Base-by-base conservation (phyloP, 148 eudicot species). In the Rhododendron griersonianum region DNA sequence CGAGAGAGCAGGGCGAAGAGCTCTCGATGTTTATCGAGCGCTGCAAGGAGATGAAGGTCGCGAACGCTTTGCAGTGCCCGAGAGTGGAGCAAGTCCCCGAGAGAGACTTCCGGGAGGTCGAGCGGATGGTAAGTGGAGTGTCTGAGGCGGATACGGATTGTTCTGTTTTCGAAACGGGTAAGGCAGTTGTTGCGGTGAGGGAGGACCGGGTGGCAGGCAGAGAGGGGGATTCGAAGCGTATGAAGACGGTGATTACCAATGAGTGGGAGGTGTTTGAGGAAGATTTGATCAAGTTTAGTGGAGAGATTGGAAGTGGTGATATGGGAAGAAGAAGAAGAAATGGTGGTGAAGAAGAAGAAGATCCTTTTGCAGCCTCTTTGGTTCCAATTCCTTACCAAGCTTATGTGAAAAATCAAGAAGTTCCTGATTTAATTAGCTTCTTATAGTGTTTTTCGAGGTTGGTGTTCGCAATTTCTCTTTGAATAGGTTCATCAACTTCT, bases 1-100 rank as follows among this genome's bases (percentile, higher is more conserved):
- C 98, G 18, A 88, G 79, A 7, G 74, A 15, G 41, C 98, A 96
- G 47, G 98, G 92, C 0, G 89, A 93, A 0, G 95, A 94, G 9
- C 87, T 95, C 77, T 78, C 90, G 8, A 80, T 85, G 19, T 94
- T 91, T 81, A 88, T 96, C 8, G 92, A 90, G 15, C 73, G 88
- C n/a, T 96, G 96, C 80, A 81, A 86, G n/a, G 88, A 88, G 23
- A 85, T 92, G 30, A 93, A 95, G 6, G 84, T 94, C 8, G 53
- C 85, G 0, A 91, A 86, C 82, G 91, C 91, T 10, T 63, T 89
- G 1, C 91, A 92, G 11, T 92, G 88, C 45, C 95, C 94, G 3
- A 37, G 21, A 10, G 37, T 81, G 7, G 19, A 81, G 14, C 84
- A 3, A 23, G 28, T 81, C 48, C 47, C 47, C 9, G 84, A 81